phyloP scores from a whole-genome alignment of 495 filamentous ascomycete species.

The Aspergillus nidulans region DNA sequence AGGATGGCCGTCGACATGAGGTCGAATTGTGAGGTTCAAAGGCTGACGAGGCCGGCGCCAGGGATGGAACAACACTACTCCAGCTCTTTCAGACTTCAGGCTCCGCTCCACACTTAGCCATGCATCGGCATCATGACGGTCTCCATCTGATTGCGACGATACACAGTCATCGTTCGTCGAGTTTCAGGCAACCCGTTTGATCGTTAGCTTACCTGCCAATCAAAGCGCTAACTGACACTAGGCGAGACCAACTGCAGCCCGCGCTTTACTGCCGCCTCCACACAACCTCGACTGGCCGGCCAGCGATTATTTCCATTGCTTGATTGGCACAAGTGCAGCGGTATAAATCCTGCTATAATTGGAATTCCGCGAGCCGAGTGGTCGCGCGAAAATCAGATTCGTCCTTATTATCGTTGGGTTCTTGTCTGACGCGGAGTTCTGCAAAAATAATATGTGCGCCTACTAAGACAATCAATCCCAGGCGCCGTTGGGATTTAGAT shows the following conservation, averaged over 20 bases:
- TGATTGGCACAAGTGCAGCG: not conserved
- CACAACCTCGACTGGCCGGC: not conserved
- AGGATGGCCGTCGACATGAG: not conserved
- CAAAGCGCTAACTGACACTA: not conserved
- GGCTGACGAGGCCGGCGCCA: not conserved
- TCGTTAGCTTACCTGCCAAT: not conserved
- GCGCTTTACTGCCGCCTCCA: not conserved
- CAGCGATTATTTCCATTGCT: not conserved
- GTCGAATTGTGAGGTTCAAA: not conserved
- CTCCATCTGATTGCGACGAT: not conserved
- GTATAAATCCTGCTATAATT: not conserved
- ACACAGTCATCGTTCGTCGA: not conserved
- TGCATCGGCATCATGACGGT: not conserved
- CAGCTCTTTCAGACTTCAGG: not conserved
- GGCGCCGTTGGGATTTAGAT: not conserved
- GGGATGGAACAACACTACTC: not conserved
- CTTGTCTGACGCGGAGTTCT: not conserved
- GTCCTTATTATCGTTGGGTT: not conserved
- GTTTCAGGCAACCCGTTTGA: not conserved
- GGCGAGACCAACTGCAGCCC: not conserved
- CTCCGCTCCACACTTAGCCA: not conserved
- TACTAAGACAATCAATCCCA: not conserved
- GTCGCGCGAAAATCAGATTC: not conserved
- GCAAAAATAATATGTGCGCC: not conserved
- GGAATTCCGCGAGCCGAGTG: not conserved